Percentiles rank a stretch among this genome's conserved stretches.
Evolutionary conservation across 805 yeast genomes (phyloP).

Genomic region (Kazachstania africana): DNA sequence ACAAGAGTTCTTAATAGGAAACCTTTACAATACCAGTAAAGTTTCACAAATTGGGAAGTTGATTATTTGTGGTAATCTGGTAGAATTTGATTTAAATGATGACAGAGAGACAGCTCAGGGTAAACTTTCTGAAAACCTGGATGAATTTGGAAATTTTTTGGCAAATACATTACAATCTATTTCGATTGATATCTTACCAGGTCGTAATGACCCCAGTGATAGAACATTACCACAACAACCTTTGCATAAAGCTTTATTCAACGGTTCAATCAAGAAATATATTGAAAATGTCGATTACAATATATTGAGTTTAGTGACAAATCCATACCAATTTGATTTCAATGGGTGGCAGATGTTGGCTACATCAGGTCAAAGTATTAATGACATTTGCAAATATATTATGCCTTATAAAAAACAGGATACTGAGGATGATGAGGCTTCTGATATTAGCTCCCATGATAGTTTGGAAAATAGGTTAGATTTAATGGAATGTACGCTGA

Average conservation of each 20-base stretch:
- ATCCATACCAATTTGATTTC: conserved; percentile 63
- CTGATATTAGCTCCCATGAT: too few species aligned
- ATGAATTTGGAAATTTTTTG: conserved; percentile 49
- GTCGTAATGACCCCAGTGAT: conserved; percentile 77
- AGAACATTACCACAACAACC: conserved; percentile 81
- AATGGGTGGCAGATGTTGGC: conserved; percentile 52
- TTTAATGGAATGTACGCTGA: conserved; percentile 54
- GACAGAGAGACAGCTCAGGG: conserved; percentile 40
- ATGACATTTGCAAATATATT: conserved; percentile 63
- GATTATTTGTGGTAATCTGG: conserved; percentile 65
- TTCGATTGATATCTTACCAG: conserved; percentile 76
- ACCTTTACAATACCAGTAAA: conserved; percentile 35
- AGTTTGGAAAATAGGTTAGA: conserved; percentile 30
- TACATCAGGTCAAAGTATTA: conserved; percentile 74
- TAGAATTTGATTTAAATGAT: conserved; percentile 26
- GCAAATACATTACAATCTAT: conserved; percentile 43
- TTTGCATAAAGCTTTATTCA: conserved; percentile 66
- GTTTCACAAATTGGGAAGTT: conserved; percentile 33
- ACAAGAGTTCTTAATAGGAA: conserved; percentile 62
- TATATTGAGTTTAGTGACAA: conserved; percentile 36
- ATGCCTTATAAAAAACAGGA: conserved; percentile 28
- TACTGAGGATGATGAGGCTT: conserved; percentile 12
- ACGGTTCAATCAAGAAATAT: conserved; percentile 30
- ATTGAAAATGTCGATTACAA: conserved; percentile 30
- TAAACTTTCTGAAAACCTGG: conserved; percentile 42